Base-by-base conservation (phyloP, 345 rosid species). In the Erodium maritimum region DNA sequence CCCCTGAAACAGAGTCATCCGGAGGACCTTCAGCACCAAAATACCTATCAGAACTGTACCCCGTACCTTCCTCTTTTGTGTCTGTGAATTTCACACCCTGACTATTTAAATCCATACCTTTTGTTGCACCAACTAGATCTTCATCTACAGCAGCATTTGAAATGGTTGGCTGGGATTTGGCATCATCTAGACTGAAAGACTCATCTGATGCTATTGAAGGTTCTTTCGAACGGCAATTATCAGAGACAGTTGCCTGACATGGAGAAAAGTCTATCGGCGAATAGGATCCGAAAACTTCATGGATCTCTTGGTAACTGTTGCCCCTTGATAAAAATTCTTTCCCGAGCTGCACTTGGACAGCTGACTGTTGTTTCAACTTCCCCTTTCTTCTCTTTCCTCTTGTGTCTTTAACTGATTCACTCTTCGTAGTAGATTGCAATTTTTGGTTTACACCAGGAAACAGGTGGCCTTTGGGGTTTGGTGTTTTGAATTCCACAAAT, bases 211-310 rank as follows among this genome's bases (percentile, higher is more conserved):
- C 73, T 59, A 77, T 73, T 63, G 95, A 79, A 59, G 72, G 65
- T 75, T 80, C 88, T 71, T 79, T 73, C 42, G 77, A 74, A 55
- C 63, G 58, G 34, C 57, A 64, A 61, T 73, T 50, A 55, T 74
- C 79, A 54, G 76, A 63, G 53, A 71, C 21, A 37, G 74, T 61
- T 68, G 77, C 87, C 68, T 54, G 84, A 63, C 81, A 87, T 0
- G 96, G 85, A 21, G 99, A 90, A 54, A 73, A 58, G 75, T 94
- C 97, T 97, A 90, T 85, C 5, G 89, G 96, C 34, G 91, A 85
- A 79, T 66, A 83, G 42, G 94, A 66, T 46, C 79, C 95, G 19
- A 75, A 60, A 72, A 67, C 77, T 69, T 90, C 95, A 19, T 62
- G 71, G 51, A 63, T 72, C 71, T 74, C 93, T 18, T 54, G 72